Conservation (phyloP, 768 basidiomycete genomes). For the Termitomyces bulborhizus region DNA sequence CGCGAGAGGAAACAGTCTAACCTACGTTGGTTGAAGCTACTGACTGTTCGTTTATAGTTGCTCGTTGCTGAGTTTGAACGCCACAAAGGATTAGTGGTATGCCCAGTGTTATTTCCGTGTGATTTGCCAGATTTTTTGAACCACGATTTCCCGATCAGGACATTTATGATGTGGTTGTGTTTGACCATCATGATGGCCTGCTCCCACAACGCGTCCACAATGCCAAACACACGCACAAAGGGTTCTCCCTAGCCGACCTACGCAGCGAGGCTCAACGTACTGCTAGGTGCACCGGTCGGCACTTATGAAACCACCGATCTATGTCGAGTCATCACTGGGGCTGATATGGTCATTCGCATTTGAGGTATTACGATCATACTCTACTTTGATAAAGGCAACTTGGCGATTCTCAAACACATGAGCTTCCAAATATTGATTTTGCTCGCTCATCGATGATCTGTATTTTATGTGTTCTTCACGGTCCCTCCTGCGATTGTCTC, state of each 20-base stretch:
- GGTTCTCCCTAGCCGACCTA: no score
- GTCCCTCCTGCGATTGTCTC: not conserved
- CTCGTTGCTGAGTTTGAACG: conserved; percentile 2
- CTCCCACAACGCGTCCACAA: conserved; percentile 9
- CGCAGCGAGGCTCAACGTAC: not conserved
- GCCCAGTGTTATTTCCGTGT: conserved; percentile 1
- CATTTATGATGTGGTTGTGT: not conserved
- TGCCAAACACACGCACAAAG: not conserved
- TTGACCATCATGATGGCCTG: not conserved
- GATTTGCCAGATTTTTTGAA: conserved; percentile 4
- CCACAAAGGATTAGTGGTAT: not conserved
- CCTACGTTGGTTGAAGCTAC: no score
- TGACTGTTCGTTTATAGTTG: not conserved
- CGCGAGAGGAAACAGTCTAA: not conserved
- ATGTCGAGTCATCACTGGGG: not conserved
- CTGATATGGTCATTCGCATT: not conserved
- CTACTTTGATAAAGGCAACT: not conserved
- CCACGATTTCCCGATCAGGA: conserved; percentile 10
- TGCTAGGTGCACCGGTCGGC: not conserved
- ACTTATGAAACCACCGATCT: not conserved
- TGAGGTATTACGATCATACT: not conserved
- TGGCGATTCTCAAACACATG: not conserved
- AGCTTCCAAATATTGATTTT: not conserved
- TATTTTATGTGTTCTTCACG: no score
- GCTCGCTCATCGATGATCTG: no score